Percentiles rank a stretch among this genome's conserved stretches.
These are phyloP conservation scores for Talaromyces sp. DNA, from an alignment of 2,329 filamentous ascomycete genomes.

Conservation along the genomic window DNA sequence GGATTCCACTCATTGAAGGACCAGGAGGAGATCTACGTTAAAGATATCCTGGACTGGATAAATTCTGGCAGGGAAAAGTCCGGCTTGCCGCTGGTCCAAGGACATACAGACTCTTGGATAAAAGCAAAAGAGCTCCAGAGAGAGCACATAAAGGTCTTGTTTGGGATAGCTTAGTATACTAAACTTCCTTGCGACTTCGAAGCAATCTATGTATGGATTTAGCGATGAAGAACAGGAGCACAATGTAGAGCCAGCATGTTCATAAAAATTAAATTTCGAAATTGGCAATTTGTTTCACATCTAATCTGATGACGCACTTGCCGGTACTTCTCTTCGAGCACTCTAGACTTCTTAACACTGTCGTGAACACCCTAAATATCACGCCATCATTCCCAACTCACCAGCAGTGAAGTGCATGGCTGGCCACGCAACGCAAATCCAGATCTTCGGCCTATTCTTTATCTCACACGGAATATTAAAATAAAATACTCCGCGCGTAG, in stretches of 20 bases:
- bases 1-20: slow-evolving; percentile 9
- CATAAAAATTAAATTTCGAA: background rate
- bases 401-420: background rate
- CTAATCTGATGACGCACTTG: too few species aligned
- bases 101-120: slow-evolving; percentile 27
- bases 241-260: background rate
- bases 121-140: slow-evolving; percentile 21
- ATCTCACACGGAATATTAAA: background rate
- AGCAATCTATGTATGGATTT: background rate
- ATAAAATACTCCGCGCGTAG: background rate
- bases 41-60: slow-evolving; percentile 9
- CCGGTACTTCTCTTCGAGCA: background rate
- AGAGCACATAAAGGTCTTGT: slow-evolving; percentile 15
- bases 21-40: slow-evolving; percentile 7
- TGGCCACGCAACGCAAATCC: background rate
- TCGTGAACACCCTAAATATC: background rate
- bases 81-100: slow-evolving; percentile 22
- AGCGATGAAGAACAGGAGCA: background rate
- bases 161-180: slow-evolving; percentile 1
- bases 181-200: background rate
- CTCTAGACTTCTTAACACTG: background rate
- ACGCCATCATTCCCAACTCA: background rate
- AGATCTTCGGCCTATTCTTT: background rate
- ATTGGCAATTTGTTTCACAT: background rate
- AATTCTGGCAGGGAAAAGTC: slow-evolving; percentile 21